Conservation (phyloP, 345 rosid species). For the Alliaria petiolata region DNA sequence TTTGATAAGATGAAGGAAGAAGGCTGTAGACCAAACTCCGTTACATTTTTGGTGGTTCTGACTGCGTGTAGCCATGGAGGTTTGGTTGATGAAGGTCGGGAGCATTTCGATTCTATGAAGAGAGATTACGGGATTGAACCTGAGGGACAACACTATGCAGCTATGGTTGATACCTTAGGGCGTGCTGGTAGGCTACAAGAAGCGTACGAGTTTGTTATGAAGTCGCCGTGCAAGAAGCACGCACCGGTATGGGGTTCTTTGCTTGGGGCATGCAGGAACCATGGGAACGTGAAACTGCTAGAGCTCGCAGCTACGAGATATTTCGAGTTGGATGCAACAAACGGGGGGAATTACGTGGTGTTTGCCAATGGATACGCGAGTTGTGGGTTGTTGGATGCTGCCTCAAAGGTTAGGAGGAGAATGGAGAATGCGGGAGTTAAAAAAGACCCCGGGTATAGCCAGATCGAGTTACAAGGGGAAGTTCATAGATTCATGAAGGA, state of each 20-base stretch:
- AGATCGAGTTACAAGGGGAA: conserved; percentile 58
- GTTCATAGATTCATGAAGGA: conserved; percentile 49
- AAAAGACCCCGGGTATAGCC: conserved; percentile 67
- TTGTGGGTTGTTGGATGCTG: conserved; percentile 58
- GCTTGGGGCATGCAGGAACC: conserved; percentile 64
- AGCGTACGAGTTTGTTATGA: conserved; percentile 54
- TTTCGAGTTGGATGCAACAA: conserved; percentile 53
- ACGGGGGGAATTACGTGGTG: conserved; percentile 68
- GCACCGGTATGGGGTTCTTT: conserved; percentile 68
- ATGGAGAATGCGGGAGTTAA: conserved; percentile 47
- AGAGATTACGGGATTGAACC: conserved; percentile 57
- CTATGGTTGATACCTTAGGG: conserved; percentile 63
- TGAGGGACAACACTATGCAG: conserved; percentile 61
- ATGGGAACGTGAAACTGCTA: conserved; percentile 51
- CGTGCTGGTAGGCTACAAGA: conserved; percentile 66
- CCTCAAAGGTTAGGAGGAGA: conserved; percentile 50
- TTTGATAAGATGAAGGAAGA: conserved; percentile 57
- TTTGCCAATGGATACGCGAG: conserved; percentile 59
- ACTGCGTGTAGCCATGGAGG: conserved; percentile 80
- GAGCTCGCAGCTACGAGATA: conserved; percentile 51
- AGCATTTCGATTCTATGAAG: conserved; percentile 48
- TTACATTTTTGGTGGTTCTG: conserved; percentile 65
- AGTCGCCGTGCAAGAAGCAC: conserved; percentile 53
- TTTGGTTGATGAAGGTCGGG: conserved; percentile 54
- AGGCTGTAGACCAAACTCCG: conserved; percentile 54